Evolutionary conservation across 768 basidiomycete genomes (phyloP), one percentile per base, ranked within the genome.

Genomic region (Galerina sulciceps): DNA sequence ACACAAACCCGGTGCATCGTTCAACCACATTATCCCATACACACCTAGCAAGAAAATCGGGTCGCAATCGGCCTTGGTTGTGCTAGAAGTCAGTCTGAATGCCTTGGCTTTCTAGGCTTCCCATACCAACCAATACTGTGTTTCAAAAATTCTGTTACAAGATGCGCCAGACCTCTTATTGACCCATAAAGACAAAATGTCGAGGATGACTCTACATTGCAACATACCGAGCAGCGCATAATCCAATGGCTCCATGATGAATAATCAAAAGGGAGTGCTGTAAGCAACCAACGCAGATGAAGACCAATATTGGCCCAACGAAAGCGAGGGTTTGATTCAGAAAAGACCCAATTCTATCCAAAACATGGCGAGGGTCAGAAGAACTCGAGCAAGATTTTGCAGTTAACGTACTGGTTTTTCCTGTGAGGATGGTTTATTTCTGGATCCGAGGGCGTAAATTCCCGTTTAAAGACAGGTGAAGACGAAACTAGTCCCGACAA

Each of bases 41-140:
- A 63, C 88, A 90, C 35, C 87, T 81, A 10, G 81, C 75, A 41
- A 89, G 77, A 64, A 89, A 90, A 67, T 90, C 88, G 0, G 88
- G 88, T 11, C 88, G 79, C 15, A 90, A 70, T 20, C 88, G 70
- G 44, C 81, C 82, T 83, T 57, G 17, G 11, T 3, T 6, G 34
- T 31, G 10, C 22, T 36, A 23, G 22, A 40, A 57, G 35, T 53
- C 20, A 57, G 59, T 36, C 38, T 43, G 42, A 2, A 31, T 18
- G 8, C 17, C 18, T 13, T 23, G 13, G 23, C 17, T 34, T 22
- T 5, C 36, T 14, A 43, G 13, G 36, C 20, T 44, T 10, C 1
- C 49, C 22, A 6, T 14, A 40, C 71, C 63, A 62, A 85, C 88
- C 88, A 40, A 89, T 77, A 68, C 79, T 74, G 61, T 87, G 83